Evolutionary conservation across 164 flowering plant species (phyloP).

Genomic region (Akebia trifoliata): DNA sequence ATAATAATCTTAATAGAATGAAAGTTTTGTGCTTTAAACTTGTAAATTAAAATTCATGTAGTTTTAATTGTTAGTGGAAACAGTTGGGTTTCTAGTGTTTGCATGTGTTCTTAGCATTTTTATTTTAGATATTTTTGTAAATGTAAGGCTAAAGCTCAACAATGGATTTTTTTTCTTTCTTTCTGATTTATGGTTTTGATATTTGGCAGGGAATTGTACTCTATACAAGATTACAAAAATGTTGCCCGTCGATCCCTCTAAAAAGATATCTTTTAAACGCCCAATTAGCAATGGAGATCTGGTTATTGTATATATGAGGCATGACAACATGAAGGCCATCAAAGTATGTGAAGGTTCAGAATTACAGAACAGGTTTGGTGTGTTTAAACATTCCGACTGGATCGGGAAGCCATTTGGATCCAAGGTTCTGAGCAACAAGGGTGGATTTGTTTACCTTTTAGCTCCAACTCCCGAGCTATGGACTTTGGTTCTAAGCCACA

Average conservation of each 20-base stretch:
- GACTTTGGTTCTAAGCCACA: slow-evolving; percentile 87
- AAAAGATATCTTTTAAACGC: slow-evolving; percentile 48
- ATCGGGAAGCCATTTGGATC: slow-evolving; percentile 86
- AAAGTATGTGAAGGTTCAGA: slow-evolving; percentile 55
- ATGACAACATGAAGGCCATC: slow-evolving; percentile 72
- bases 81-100: no score
- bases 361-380: slow-evolving; percentile 79
- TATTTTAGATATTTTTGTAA: no score
- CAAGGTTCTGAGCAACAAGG: slow-evolving; percentile 71
- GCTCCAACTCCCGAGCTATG: slow-evolving; percentile 92
- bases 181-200: no score
- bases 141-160: no score
- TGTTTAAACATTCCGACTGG: slow-evolving; percentile 82
- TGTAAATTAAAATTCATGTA: no score
- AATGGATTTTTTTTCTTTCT: no score
- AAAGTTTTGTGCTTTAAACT: no score
- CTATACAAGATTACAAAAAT: slow-evolving; percentile 18
- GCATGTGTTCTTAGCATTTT: no score
- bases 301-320: slow-evolving; percentile 85
- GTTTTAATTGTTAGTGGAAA: no score
- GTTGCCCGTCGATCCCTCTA: slow-evolving; percentile 41
- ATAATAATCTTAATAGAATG: no score
- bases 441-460: slow-evolving; percentile 72
- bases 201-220: no score
- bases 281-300: slow-evolving; percentile 61